phyloP scores from a whole-genome alignment of 164 flowering plant species.

The Houttuynia cordata region DNA sequence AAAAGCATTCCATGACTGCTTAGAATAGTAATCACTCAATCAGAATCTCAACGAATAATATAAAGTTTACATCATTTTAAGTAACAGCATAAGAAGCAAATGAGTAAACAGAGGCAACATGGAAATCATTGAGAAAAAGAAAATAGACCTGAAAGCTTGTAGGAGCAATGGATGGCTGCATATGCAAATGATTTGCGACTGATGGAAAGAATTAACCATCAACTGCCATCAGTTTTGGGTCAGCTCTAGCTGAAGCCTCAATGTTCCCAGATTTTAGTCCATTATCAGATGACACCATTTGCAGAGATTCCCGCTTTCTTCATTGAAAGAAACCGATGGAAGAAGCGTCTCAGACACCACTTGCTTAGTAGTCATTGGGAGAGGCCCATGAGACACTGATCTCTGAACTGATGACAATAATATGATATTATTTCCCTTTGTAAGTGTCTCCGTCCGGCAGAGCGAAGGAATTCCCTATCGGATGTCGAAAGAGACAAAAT shows the following conservation, averaged over 20 bases:
- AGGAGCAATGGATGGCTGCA: conserved; percentile 19
- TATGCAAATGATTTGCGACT: conserved; percentile 30
- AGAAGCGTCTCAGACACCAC: background rate
- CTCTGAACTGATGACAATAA: conserved; percentile 28
- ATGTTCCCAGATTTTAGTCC: background rate
- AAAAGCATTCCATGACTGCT: conserved; percentile 75
- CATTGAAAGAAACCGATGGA: background rate
- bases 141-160: conserved; percentile 29
- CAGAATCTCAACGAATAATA: background rate
- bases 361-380: background rate
- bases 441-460: conserved; percentile 18
- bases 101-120: background rate
- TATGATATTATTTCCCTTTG: conserved; percentile 5
- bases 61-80: no score
- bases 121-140: background rate
- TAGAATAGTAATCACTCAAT: background rate
- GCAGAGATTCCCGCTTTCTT: background rate
- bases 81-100: background rate
- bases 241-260: background rate
- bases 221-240: background rate
- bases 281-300: background rate
- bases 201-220: conserved; percentile 8
- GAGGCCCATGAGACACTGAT: conserved; percentile 18
- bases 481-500: no score
- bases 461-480: no score